Evolutionary conservation across 495 filamentous ascomycete species (phyloP).

Genomic region (Hypoxylon fragiforme): DNA sequence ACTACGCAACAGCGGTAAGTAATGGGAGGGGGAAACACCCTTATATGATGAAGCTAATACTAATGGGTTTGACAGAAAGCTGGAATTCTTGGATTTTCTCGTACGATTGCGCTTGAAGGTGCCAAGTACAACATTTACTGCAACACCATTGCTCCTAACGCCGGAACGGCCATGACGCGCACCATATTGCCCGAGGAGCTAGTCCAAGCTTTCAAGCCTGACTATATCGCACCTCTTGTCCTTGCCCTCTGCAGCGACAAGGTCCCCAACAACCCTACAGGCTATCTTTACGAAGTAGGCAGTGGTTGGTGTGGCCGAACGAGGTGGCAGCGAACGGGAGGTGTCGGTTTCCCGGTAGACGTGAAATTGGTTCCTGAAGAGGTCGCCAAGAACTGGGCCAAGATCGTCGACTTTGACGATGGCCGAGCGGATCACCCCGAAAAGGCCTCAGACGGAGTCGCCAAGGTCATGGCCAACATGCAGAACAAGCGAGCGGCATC

Average conservation of each 20-base stretch:
- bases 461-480: slow-evolving; percentile 92
- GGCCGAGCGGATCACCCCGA: slow-evolving; percentile 87
- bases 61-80: slow-evolving; percentile 62
- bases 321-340: slow-evolving; percentile 91
- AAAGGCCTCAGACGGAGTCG: slow-evolving; percentile 72
- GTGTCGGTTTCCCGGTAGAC: slow-evolving; percentile 91
- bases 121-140: slow-evolving; percentile 98
- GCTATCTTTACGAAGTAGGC: slow-evolving; percentile 92
- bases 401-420: slow-evolving; percentile 86
- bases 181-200: slow-evolving; percentile 97
- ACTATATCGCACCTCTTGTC: slow-evolving; percentile 94
- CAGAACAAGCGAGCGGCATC: slow-evolving; percentile 62
- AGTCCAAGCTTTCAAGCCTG: slow-evolving; percentile 99
- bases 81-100: slow-evolving; percentile 93
- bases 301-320: slow-evolving; percentile 92
- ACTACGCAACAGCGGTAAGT: slow-evolving; percentile 88
- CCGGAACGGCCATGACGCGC: slow-evolving; percentile 92
- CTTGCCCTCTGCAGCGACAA: slow-evolving; percentile 87
- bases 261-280: slow-evolving; percentile 79
- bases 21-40: background rate
- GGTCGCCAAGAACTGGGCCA: slow-evolving; percentile 74
- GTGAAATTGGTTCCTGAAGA: slow-evolving; percentile 84
- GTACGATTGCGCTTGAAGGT: slow-evolving; percentile 89
- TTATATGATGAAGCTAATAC: background rate
- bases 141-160: slow-evolving; percentile 98